phyloP scores from a whole-genome alignment of 495 filamentous ascomycete genomes.

The Neurospora tetrasperma region DNA sequence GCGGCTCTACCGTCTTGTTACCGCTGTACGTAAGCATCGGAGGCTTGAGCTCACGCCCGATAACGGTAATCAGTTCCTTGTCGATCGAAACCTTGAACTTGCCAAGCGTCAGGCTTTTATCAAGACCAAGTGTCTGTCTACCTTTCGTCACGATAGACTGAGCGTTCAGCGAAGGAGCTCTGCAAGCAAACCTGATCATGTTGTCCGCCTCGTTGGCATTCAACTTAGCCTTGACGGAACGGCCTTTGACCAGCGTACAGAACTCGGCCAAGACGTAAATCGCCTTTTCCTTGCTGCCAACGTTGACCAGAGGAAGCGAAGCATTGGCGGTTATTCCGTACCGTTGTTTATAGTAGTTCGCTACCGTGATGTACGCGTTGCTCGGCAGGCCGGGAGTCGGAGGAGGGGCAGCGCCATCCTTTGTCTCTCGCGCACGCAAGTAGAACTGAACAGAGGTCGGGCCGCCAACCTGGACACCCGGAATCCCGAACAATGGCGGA shows the following conservation, averaged over 20 bases:
- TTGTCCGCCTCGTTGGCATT: constrained; percentile 41
- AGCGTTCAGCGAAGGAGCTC: constrained; percentile 55
- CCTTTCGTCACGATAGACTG: constrained; percentile 51
- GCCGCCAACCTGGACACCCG: background rate
- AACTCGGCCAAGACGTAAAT: constrained; percentile 59
- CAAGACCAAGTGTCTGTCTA: constrained; percentile 26
- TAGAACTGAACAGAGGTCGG: constrained; percentile 14
- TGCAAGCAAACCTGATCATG: constrained; percentile 64
- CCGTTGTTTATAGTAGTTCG: constrained; percentile 18
- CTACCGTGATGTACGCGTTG: constrained; percentile 20
- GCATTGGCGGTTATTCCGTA: constrained; percentile 18
- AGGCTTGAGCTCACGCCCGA: constrained; percentile 47
- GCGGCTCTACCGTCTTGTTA: constrained; percentile 4
- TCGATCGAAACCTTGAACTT: constrained; percentile 47
- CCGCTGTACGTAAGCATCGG: constrained; percentile 44
- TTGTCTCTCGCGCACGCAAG: constrained; percentile 4
- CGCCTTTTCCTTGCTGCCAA: constrained; percentile 48
- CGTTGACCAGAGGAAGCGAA: constrained; percentile 56
- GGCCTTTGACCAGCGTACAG: constrained; percentile 54
- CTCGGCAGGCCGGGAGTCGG: constrained; percentile 2
- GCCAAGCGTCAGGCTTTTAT: constrained; percentile 24
- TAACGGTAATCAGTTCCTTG: constrained; percentile 51
- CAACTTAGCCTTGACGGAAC: constrained; percentile 49
- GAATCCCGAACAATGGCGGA: background rate
- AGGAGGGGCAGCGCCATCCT: background rate